A percentile compares a stretch with the other conserved stretches of the same genome.
Conservation (phyloP, 2,329 filamentous ascomycete species). For the Arthroderma sp. region DNA sequence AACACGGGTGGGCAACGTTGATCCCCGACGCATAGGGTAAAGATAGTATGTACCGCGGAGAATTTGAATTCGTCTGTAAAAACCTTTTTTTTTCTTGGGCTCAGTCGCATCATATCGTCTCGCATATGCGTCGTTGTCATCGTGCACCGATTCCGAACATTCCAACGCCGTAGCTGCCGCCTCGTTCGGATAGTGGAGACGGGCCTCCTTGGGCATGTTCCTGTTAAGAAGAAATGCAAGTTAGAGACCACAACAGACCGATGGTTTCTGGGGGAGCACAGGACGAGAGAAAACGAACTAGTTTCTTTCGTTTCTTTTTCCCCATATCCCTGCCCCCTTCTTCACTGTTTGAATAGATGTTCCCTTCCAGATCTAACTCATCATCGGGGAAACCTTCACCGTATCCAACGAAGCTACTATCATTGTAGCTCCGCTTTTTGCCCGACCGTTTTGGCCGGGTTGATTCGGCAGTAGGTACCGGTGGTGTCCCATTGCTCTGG, state of each 20-base stretch:
- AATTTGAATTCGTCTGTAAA: neutral
- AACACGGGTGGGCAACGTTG: too few species aligned
- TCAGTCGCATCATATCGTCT: neutral
- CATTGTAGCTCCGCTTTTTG: constrained; percentile 37
- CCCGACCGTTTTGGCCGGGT: constrained; percentile 33
- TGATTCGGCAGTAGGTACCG: constrained; percentile 16
- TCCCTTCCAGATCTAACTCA: constrained; percentile 27
- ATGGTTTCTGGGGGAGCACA: too few species aligned
- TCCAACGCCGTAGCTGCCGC: constrained; percentile 30
- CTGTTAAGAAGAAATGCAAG: constrained; percentile 14
- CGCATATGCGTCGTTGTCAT: constrained; percentile 16
- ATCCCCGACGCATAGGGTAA: too few species aligned
- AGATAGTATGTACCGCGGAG: neutral
- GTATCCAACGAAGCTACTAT: constrained; percentile 39
- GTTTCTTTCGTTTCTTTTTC: constrained; percentile 39
- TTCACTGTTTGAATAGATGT: constrained; percentile 32
- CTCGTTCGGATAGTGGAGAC: constrained; percentile 26
- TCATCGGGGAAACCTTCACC: constrained; percentile 39
- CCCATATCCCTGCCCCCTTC: constrained; percentile 22
- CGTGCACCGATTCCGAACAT: constrained; percentile 34
- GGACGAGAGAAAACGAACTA: constrained; percentile 14
- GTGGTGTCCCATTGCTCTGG: constrained; percentile 18
- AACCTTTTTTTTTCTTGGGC: constrained; percentile 3
- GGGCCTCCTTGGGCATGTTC: constrained; percentile 30
- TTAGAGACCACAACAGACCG: neutral